These are phyloP conservation scores for Cercospora sojina DNA, from an alignment of 2,329 filamentous ascomycete species.

Conservation along the genomic window DNA sequence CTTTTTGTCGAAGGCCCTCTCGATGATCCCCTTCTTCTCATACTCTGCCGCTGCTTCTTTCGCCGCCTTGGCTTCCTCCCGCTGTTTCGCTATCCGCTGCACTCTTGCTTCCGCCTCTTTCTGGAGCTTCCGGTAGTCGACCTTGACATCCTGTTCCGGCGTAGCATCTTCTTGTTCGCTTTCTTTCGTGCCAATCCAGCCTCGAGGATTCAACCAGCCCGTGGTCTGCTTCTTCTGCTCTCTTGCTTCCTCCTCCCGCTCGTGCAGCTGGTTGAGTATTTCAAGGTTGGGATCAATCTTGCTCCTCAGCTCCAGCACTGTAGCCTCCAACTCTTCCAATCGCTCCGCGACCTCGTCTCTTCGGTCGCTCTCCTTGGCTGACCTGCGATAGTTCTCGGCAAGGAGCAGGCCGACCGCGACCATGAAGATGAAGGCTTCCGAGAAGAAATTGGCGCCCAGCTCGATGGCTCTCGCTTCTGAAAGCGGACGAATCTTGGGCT, in stretches of 20 bases:
- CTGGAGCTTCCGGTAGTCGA: conserved; percentile 15
- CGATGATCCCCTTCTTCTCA: conserved; percentile 13
- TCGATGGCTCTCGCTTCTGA: conserved; percentile 68
- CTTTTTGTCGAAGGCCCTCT: conserved; percentile 3
- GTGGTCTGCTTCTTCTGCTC: conserved; percentile 24
- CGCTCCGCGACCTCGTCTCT: conserved; percentile 62
- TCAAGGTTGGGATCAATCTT: conserved; percentile 37
- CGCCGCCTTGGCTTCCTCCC: conserved; percentile 10
- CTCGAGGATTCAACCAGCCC: conserved; percentile 34
- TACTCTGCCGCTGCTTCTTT: conserved; percentile 15
- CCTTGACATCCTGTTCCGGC: conserved; percentile 15
- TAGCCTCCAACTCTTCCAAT: conserved; percentile 56
- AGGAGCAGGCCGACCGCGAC: conserved; percentile 64
- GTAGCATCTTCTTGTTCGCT: conserved; percentile 22
- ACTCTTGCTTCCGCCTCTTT: conserved; percentile 19
- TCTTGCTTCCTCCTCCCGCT: conserved; percentile 34
- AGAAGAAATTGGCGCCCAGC: conserved; percentile 67
- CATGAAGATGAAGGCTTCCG: conserved; percentile 64
- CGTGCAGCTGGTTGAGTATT: conserved; percentile 41
- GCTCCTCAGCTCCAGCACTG: conserved; percentile 41
- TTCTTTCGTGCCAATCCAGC: conserved; percentile 1
- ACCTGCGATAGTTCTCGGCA: conserved; percentile 61
- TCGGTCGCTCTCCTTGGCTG: conserved; percentile 60
- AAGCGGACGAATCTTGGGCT: conserved; percentile 58
- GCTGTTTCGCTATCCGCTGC: conserved; percentile 1